Conservation (phyloP, 176 grass and related monocot genomes). For the Cenchrus americanus region DNA sequence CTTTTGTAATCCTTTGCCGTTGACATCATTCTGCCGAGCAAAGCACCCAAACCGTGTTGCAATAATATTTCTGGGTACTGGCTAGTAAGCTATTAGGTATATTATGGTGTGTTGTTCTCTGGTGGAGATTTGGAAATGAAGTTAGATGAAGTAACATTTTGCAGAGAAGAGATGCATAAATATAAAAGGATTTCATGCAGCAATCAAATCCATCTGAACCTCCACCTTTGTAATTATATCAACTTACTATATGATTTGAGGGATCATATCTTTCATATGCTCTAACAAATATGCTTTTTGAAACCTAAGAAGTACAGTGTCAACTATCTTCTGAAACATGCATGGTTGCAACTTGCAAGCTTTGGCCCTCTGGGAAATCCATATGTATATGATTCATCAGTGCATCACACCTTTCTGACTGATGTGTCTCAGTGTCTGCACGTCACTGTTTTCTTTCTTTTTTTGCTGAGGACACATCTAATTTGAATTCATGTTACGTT, state of each 20-base stretch:
- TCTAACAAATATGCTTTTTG: not conserved
- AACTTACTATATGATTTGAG: slow-evolving; percentile 4
- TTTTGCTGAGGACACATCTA: not conserved
- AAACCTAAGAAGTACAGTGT: not conserved
- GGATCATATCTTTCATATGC: not conserved
- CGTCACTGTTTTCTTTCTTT: not conserved
- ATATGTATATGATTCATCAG: not conserved
- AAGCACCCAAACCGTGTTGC: not conserved
- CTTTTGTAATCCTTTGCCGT: not conserved
- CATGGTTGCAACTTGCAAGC: not conserved
- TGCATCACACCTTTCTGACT: not conserved
- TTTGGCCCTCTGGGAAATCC: not conserved
- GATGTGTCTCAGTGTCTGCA: not conserved
- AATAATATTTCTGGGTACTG: not conserved
- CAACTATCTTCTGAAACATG: not conserved
- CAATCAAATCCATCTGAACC: not conserved
- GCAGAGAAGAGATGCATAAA: no score
- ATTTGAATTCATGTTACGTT: not conserved
- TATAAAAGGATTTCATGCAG: slow-evolving; percentile 6
- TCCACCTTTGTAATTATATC: not conserved
- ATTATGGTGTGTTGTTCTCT: not conserved
- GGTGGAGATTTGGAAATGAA: not conserved
- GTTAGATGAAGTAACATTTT: not conserved
- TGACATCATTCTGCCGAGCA: slow-evolving; percentile 18
- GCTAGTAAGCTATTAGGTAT: not conserved